These are phyloP conservation scores for Apiotrichum sp. DNA, from an alignment of 1,284 basidiomycete genomes.

Conservation along the genomic window DNA sequence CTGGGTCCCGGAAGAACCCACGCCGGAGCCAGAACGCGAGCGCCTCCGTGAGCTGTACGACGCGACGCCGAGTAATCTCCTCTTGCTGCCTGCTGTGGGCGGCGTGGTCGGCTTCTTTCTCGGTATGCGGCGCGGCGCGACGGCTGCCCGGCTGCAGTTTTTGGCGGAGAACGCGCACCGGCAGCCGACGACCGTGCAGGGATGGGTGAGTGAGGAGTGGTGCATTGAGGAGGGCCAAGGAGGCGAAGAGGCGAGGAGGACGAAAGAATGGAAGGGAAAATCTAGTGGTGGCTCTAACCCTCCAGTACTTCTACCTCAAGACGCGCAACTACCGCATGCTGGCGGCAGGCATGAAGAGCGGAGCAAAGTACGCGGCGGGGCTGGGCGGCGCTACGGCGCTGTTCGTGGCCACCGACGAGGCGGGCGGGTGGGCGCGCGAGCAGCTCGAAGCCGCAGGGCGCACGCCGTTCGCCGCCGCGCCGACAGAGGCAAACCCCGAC, in stretches of 20 bases:
- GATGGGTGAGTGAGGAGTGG: constrained; percentile 36
- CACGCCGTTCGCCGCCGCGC: not conserved
- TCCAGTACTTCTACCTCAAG: constrained; percentile 47
- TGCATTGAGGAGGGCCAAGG: not conserved
- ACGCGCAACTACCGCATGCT: constrained; percentile 46
- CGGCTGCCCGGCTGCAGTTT: constrained; percentile 39
- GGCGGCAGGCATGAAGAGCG: constrained; percentile 30
- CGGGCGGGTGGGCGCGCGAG: constrained; percentile 32
- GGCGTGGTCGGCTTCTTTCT: constrained; percentile 37
- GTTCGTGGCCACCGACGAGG: constrained; percentile 39
- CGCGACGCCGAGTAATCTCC: constrained; percentile 31
- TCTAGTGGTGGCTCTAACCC: not conserved
- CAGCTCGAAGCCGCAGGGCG: constrained; percentile 5
- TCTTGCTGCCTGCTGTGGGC: constrained; percentile 36
- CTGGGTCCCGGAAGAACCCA: not conserved
- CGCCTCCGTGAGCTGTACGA: constrained; percentile 1
- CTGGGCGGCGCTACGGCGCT: constrained; percentile 32
- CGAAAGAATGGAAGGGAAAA: not conserved
- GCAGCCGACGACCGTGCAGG: constrained; percentile 43
- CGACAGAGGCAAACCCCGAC: constrained; percentile 8
- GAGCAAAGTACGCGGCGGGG: constrained; percentile 30
- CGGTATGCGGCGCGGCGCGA: constrained; percentile 39
- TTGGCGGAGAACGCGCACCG: constrained; percentile 47
- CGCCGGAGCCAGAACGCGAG: not conserved
- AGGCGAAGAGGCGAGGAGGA: not conserved